phyloP scores from a whole-genome alignment of 768 basidiomycete species.

The Dacryopinax spathularia region DNA sequence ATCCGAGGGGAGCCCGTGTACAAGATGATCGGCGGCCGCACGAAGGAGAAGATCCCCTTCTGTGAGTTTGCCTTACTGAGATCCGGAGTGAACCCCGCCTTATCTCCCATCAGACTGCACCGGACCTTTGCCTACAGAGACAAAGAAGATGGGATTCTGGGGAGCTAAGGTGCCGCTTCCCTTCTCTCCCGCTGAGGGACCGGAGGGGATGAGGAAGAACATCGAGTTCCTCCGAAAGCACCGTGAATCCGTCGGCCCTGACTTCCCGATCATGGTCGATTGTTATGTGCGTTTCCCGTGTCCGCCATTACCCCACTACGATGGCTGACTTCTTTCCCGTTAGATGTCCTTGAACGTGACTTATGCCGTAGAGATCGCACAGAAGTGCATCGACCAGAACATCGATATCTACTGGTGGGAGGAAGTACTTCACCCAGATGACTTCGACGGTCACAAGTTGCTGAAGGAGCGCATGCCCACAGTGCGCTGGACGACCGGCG shows the following conservation, averaged over 20 bases:
- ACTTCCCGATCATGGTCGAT: constrained; percentile 28
- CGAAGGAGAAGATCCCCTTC: constrained; percentile 18
- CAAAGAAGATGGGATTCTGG: constrained; percentile 27
- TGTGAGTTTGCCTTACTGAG: constrained; percentile 3
- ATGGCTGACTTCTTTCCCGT: background rate
- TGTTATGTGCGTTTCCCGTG: constrained; percentile 24
- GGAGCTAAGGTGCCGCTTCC: constrained; percentile 28
- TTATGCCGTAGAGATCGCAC: constrained; percentile 24
- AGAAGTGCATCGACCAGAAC: constrained; percentile 21
- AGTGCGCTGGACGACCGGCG: constrained; percentile 28
- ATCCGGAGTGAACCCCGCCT: constrained; percentile 16
- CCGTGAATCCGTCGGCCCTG: constrained; percentile 22
- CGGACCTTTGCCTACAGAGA: constrained; percentile 23
- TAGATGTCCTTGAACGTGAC: constrained; percentile 15
- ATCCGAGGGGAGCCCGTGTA: constrained; percentile 28
- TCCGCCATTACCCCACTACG: too few relatives aligned
- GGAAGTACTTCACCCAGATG: constrained; percentile 27
- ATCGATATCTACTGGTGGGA: constrained; percentile 31
- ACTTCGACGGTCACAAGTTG: constrained; percentile 24
- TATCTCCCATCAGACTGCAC: constrained; percentile 20
- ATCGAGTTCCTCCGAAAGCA: constrained; percentile 23
- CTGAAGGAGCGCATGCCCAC: constrained; percentile 25
- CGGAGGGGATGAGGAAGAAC: constrained; percentile 25
- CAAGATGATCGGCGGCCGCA: constrained; percentile 29
- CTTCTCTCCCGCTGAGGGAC: constrained; percentile 24